Evolutionary conservation across 306 rosid genomes (phyloP), one percentile per base, ranked within the genome.

Genomic region (Gleditsia sinensis): DNA sequence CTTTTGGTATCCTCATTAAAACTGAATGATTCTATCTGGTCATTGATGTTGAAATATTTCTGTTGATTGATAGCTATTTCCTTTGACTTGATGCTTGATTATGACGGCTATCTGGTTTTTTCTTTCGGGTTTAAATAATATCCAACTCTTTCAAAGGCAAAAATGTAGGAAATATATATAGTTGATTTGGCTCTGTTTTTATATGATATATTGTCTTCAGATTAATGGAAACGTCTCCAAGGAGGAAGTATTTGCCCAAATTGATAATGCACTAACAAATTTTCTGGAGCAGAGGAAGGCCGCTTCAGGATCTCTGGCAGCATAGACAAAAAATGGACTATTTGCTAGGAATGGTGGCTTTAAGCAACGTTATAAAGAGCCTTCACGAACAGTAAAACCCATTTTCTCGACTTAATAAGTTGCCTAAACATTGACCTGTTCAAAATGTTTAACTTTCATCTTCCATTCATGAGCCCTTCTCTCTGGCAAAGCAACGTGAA

Each of bases 161-260:
- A n/a, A 56, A 46, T 34, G 9, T 53, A 46, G 73, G 51, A 46
- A 75, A 64, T n/a, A 20, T 34, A 27, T 61, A 32, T 7, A 6
- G 63, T 72, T 76, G 19, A 24, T 25, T 59, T 10, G 67, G 46
- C 81, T 65, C 40, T 73, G 75, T 43, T 30, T 25, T 54, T 16
- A 71, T 67, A 48, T 11, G 27, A 61, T 20, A 32, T 58, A 60
- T 65, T 27, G 58, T 64, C 49, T 72, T 67, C 83, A 88, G 93
- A 75, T 88, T 54, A 50, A 86, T 60, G 93, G 93, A 59, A 81
- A 79, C 71, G 81, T 42, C 54, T 32, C 89, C 9, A 91, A 89
- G 91, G 88, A 82, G 37, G 89, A 83, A 53, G 97, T 94, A 79
- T 91, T 86, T 84, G 75, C 81, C 48, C 86, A 89, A 85, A 85